Base-by-base conservation (phyloP, 805 yeast genomes). In the Lipomyces starkeyi region DNA sequence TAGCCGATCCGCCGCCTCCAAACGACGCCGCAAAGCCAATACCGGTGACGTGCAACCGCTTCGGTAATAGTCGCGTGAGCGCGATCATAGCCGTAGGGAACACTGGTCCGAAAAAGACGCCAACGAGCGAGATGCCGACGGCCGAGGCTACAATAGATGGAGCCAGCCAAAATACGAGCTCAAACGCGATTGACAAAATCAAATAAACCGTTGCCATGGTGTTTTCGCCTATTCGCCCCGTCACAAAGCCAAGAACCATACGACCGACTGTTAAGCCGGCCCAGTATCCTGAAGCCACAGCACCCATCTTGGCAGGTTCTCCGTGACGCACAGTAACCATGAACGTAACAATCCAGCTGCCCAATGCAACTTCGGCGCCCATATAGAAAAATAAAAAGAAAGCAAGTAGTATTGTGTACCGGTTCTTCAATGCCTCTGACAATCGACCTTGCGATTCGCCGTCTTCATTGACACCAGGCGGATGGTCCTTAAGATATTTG, bases 1-100 rank as follows among this genome's bases (percentile, higher is more conserved):
- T 82, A 0, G 96, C 94, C n/a, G 90, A 90, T 0, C 97, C 97
- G 17, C 88, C 86, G 2, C 95, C 93, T 6, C 96, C 97, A 68
- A 91, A 76, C 0, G 95, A 93, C 65, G 93, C 87, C 25, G 89
- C 86, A 63, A 90, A 81, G 0, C 97, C 93, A 8, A 91, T 83
- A 0, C 92, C 93, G 20, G 86, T 78, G 9, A 90, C 85, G 63
- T 89, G 90, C 62, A 84, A 78, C 54, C 81, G 82, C 34, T 79
- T 77, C 0, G 97, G 97, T 56, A 91, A 76, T 1, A 87, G 79
- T 64, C 87, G 86, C 58, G 90, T 77, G 1, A 91, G 83, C 9
- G 88, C 84, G 14, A 89, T 85, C 61, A 90, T 86, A 0, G 90
- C 85, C 6, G 93, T 87, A 0, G 96, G 93, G 77, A 88, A 90